Base-by-base conservation (phyloP, 352 stramenopile genomes). In the Phytophthora capsici region DNA sequence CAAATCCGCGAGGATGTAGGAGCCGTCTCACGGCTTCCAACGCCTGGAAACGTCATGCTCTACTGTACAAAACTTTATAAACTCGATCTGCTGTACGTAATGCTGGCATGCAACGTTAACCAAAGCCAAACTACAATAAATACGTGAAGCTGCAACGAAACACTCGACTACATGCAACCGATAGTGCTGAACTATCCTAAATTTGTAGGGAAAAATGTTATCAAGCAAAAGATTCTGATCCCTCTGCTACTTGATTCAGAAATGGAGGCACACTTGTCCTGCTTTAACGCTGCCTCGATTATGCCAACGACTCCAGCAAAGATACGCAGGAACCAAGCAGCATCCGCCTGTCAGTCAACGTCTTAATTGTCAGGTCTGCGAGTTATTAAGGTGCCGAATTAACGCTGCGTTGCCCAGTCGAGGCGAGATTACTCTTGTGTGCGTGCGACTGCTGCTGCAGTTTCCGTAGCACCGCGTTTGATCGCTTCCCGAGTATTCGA, bases 401-500 rank as follows among this genome's bases (percentile, higher is more conserved):
- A 61, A 61, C 25, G 41, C 9, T 13, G 49, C 19, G 38, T 59
- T 26, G 51, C 51, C 26, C 51, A 12, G 25, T 59, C 40, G 51
- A 59, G 30, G 9, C 19, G 30, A 19, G 4, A 17, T 13, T 12
- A 17, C n/a, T 55, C 47, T 30, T 30, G 41, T 43, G 20, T 19
- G 13, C 23, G 45, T 44, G 45, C 44, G 44, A 56, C 56, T 63
- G 44, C 56, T 40, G 23, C 44, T 63, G 56, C 25, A 32, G 30
- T 37, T 55, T 63, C 56, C 45, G 16, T 63, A 45, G 36, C 45
- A 13, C 56, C 34, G 36, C 45, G 55, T 56, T 63, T 48, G 56
- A 25, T 55, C 56, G 45, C 34, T 56, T 49, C 36, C 56, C 55
- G 56, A 63, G 56, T 19, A 56, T 63, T 63, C 56, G 56, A 63